Conservation (phyloP, 805 yeast genomes). For the Candida parachauliodes region DNA sequence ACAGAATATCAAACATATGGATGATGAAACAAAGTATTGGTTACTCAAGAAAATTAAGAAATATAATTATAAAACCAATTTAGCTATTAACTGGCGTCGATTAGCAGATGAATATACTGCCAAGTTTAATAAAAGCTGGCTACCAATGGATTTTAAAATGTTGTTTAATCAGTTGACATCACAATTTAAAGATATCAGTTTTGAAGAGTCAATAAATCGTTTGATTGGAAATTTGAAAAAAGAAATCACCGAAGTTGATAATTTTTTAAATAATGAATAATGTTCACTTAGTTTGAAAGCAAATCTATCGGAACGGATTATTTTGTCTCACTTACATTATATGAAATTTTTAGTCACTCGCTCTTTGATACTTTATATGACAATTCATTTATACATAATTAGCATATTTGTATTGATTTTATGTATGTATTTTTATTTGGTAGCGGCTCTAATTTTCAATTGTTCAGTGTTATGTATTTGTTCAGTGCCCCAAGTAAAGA, state of each 20-base stretch:
- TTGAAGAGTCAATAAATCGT: constrained; percentile 14
- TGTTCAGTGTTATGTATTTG: constrained; percentile 2
- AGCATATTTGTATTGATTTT: no score
- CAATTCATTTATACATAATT: no score
- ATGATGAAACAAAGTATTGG: constrained; percentile 33
- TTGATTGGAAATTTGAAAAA: constrained; percentile 12
- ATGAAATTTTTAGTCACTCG: no score
- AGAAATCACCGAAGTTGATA: no score
- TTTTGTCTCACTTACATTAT: no score
- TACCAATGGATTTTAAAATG: constrained; percentile 55
- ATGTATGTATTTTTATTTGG: no score
- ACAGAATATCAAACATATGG: constrained; percentile 30
- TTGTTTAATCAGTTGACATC: constrained; percentile 60
- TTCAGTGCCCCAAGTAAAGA: background rate
- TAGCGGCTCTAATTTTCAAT: background rate
- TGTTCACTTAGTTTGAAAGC: no score
- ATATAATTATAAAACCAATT: constrained; percentile 20
- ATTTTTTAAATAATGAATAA: no score
- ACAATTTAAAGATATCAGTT: constrained; percentile 40
- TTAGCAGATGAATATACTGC: constrained; percentile 22
- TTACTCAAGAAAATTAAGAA: constrained; percentile 28
- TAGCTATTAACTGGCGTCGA: constrained; percentile 34
- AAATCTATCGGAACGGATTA: no score
- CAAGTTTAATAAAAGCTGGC: constrained; percentile 39
- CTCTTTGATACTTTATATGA: no score